phyloP scores from a whole-genome alignment of 2,329 filamentous ascomycete species.

The Claviceps cyperi region DNA sequence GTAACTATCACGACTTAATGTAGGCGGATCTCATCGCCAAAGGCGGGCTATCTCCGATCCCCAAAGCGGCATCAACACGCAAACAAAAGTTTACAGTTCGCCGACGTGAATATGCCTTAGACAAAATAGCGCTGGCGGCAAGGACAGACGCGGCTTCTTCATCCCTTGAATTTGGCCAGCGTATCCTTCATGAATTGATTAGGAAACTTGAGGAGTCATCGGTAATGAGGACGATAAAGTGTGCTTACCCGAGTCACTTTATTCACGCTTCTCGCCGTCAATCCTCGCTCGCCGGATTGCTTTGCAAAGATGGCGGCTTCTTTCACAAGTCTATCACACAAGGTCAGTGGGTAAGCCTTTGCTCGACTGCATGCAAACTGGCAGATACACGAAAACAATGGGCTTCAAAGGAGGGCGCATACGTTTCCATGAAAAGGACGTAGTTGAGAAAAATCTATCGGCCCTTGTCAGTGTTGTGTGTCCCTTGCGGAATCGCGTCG shows the following conservation, averaged over 20 bases:
- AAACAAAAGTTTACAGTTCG: no score
- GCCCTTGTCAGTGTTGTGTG: constrained; percentile 11
- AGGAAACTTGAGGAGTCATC: constrained; percentile 1
- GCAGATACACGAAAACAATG: neutral
- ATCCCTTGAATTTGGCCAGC: constrained; percentile 55
- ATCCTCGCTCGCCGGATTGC: constrained; percentile 54
- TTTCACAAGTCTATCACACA: constrained; percentile 50
- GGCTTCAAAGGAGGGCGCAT: constrained; percentile 8
- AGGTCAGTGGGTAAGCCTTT: neutral
- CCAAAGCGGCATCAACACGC: no score
- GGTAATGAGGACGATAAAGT: constrained; percentile 13
- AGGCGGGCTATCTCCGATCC: no score
- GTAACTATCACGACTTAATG: no score
- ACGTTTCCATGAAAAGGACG: constrained; percentile 63
- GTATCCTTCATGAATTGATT: constrained; percentile 34
- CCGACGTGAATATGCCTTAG: no score
- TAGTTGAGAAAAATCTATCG: constrained; percentile 74
- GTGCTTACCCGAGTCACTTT: constrained; percentile 56
- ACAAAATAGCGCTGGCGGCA: no score
- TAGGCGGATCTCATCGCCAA: no score
- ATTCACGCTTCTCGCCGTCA: constrained; percentile 62
- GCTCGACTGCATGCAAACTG: neutral
- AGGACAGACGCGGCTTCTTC: constrained; percentile 11
- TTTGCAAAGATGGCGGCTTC: constrained; percentile 67
- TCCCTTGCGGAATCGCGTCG: constrained; percentile 9